phyloP scores from a whole-genome alignment of 129 eudicot genomes.

The Cynara cardunculus region DNA sequence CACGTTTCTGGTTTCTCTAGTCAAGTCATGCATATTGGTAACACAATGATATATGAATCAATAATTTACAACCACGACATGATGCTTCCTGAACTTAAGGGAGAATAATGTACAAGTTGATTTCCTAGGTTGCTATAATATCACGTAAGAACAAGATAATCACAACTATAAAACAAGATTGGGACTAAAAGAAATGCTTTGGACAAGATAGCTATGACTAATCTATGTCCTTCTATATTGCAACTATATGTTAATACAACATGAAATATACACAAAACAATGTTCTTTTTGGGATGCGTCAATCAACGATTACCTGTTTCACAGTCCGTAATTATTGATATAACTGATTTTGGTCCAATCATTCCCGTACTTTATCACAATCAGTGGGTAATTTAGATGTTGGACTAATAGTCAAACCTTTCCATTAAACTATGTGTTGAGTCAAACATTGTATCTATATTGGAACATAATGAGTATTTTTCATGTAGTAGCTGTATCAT shows the following conservation, averaged over 20 bases:
- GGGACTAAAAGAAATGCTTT: background rate
- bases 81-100: constrained; percentile 26
- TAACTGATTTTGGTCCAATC: too few relatives aligned
- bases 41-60: background rate
- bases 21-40: constrained; percentile 19
- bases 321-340: background rate
- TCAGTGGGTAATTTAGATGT: background rate
- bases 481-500: background rate
- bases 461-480: background rate
- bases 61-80: constrained; percentile 35
- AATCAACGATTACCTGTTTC: background rate
- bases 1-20: constrained; percentile 1
- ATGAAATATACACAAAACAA: background rate
- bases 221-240: background rate
- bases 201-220: background rate
- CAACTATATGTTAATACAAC: background rate
- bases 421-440: background rate
- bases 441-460: background rate
- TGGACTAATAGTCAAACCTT: background rate
- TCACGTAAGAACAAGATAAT: constrained; percentile 23
- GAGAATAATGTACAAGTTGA: constrained; percentile 20
- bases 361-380: background rate
- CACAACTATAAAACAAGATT: constrained; percentile 24
- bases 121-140: constrained; percentile 15
- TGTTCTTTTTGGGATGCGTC: background rate